Evolutionary conservation across 306 rosid species (phyloP).

Genomic region (Quercus suber): DNA sequence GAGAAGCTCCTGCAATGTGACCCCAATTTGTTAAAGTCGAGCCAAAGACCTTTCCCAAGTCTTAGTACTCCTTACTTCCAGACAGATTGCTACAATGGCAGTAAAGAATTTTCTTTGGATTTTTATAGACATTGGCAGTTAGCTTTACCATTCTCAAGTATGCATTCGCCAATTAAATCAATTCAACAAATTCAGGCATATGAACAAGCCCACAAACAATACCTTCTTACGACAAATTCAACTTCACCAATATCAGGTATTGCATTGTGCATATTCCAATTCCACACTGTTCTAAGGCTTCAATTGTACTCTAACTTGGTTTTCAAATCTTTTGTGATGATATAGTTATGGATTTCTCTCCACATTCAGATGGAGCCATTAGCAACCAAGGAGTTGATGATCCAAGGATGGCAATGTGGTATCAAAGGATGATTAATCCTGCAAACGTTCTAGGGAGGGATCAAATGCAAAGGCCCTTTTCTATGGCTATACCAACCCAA

Average conservation of each 20-base stretch:
- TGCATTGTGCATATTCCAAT: background rate
- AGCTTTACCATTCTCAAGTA: background rate
- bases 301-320: background rate
- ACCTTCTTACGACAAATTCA: background rate
- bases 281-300: background rate
- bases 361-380: background rate
- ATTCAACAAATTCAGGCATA: background rate
- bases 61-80: constrained; percentile 16
- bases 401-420: constrained; percentile 17
- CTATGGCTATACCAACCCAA: background rate
- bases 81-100: background rate
- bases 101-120: background rate
- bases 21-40: constrained; percentile 11
- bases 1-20: constrained; percentile 22
- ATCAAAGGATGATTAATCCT: background rate
- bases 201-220: constrained; percentile 4
- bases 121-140: background rate
- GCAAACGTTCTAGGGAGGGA: background rate
- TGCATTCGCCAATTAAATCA: background rate
- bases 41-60: constrained; percentile 21
- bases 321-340: constrained; percentile 1
- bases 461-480: background rate
- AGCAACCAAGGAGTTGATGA: constrained; percentile 6
- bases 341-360: constrained; percentile 1
- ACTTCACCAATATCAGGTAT: constrained; percentile 11